Percentiles rank a stretch among this genome's conserved stretches.
Conservation (phyloP, 495 filamentous ascomycete species). For the Hyaloscypha variabilis region DNA sequence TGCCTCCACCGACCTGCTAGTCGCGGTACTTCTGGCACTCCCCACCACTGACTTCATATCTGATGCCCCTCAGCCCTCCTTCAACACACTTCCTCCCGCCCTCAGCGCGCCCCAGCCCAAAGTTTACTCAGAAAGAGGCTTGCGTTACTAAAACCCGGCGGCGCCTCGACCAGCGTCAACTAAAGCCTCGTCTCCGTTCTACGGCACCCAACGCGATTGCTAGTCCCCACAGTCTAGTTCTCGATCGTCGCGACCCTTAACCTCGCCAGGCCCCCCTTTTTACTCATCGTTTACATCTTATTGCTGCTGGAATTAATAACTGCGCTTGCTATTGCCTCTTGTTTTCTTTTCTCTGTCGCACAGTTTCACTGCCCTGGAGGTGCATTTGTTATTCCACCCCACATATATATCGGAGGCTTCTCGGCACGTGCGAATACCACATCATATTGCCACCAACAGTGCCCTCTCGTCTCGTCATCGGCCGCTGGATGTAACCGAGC, state of each 20-base stretch:
- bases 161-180: conserved; percentile 18
- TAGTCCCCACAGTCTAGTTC: conserved; percentile 27
- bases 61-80: conserved; percentile 9
- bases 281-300: conserved; percentile 9
- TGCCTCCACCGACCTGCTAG: too few species aligned
- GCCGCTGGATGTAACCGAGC: conserved; percentile 19
- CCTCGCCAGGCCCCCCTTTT: conserved; percentile 8
- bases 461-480: conserved; percentile 10
- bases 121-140: conserved; percentile 20
- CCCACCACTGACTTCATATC: conserved; percentile 22
- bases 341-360: conserved; percentile 21
- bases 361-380: conserved; percentile 30
- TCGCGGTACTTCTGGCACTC: conserved; percentile 8
- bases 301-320: conserved; percentile 2
- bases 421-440: conserved; percentile 21
- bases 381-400: conserved; percentile 20
- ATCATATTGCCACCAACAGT: conserved; percentile 22
- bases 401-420: conserved; percentile 6
- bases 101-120: conserved; percentile 6
- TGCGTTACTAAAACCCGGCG: conserved; percentile 21
- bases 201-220: conserved; percentile 22
- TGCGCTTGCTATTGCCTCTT: conserved; percentile 18
- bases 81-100: conserved; percentile 3
- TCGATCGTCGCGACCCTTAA: conserved; percentile 21
- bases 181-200: conserved; percentile 26